A percentile compares a stretch with the other conserved stretches of the same genome.
phyloP scores from a whole-genome alignment of 2,329 filamentous ascomycete species.

The Paraconiothyrium sp. region DNA sequence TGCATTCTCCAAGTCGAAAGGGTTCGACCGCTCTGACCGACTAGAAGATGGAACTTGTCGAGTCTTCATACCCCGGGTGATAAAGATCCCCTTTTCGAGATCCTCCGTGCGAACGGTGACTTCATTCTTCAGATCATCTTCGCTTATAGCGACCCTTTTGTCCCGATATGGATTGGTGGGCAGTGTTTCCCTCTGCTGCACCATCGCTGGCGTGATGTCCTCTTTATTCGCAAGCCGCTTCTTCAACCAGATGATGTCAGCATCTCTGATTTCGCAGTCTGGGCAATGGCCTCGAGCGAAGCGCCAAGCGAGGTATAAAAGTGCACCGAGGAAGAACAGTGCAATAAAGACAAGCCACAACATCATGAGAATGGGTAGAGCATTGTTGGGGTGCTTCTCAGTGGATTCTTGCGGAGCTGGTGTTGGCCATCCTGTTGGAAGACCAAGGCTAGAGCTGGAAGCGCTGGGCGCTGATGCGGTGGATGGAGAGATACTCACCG shows the following conservation, averaged over 20 bases:
- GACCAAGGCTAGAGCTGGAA: not conserved
- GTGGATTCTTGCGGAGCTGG: not conserved
- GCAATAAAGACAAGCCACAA: not conserved
- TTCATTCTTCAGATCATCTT: too few relatives aligned
- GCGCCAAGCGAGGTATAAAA: conserved; percentile 4
- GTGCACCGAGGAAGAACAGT: conserved; percentile 12
- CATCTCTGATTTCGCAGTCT: not conserved
- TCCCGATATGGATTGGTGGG: too few relatives aligned
- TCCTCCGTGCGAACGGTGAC: not conserved
- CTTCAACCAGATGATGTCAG: not conserved
- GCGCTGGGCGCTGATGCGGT: not conserved
- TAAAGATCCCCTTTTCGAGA: not conserved
- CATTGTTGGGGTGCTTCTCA: not conserved
- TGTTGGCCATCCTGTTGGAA: conserved; percentile 7
- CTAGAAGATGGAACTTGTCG: not conserved
- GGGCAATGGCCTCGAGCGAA: conserved; percentile 4
- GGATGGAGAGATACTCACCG: not conserved
- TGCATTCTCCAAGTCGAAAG: not conserved
- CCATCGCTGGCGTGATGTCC: not conserved
- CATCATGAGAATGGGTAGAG: conserved; percentile 6
- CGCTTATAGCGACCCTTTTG: too few relatives aligned
- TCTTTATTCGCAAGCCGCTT: not conserved
- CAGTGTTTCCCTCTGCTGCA: not conserved
- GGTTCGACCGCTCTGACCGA: not conserved
- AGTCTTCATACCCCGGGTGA: not conserved